Percentiles rank a stretch among this genome's conserved stretches.
These are phyloP conservation scores for Hibiscus syriacus DNA, from an alignment of 345 rosid genomes.

Conservation along the genomic window DNA sequence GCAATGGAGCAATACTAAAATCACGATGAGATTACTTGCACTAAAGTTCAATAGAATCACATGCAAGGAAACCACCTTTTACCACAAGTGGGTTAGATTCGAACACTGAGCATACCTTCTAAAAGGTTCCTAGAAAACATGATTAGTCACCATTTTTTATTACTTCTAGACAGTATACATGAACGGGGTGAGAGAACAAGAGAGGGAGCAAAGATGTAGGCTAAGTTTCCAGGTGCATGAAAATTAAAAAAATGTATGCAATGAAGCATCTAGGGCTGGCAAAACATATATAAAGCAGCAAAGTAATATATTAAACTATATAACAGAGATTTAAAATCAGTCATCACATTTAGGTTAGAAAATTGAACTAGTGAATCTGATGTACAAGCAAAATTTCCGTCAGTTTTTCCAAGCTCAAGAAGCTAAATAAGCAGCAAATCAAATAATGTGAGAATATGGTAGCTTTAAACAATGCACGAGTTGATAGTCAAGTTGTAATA, in stretches of 20 bases:
- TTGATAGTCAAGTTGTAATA: conserved; percentile 1
- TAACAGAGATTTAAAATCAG: neutral
- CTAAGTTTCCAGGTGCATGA: neutral
- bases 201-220: neutral
- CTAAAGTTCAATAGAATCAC: too few species aligned
- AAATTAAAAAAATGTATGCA: too few species aligned
- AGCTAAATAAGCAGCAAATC: neutral
- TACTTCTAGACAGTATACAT: too few species aligned
- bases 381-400: neutral
- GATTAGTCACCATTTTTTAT: too few species aligned
- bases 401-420: neutral
- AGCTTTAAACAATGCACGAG: conserved; percentile 6
- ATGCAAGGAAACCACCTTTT: neutral
- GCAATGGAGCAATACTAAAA: too few species aligned
- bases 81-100: neutral
- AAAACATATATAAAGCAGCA: neutral
- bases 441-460: neutral
- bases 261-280: neutral
- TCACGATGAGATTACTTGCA: too few species aligned
- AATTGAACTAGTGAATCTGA: neutral
- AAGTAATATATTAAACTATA: neutral
- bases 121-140: too few species aligned
- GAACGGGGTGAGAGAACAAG: too few species aligned
- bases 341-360: neutral
- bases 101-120: too few species aligned